Conservation (phyloP, 2,329 filamentous ascomycete genomes). For the Neofusicoccum kwambonambiense region DNA sequence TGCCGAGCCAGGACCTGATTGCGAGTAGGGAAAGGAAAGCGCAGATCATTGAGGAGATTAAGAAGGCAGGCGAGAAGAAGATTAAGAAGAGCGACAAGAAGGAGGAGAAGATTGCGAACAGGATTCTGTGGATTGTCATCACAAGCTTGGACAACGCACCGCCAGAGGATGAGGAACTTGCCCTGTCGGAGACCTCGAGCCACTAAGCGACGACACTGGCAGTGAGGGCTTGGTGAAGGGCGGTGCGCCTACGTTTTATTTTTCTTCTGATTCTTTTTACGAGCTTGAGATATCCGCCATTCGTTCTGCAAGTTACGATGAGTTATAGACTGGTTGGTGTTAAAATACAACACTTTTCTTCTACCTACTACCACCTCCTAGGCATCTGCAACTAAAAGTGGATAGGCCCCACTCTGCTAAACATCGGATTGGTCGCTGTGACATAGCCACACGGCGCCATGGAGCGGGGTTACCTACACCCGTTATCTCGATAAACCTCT, state of each 20-base stretch:
- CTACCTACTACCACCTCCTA: no score
- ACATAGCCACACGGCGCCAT: no score
- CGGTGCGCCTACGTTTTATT: not conserved
- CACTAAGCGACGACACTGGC: not conserved
- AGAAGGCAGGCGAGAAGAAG: slow-evolving; percentile 12
- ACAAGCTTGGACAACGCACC: not conserved
- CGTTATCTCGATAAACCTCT: no score
- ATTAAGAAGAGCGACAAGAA: slow-evolving; percentile 14
- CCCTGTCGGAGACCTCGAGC: not conserved
- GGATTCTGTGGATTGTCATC: slow-evolving; percentile 11
- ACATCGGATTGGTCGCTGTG: no score
- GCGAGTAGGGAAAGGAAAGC: not conserved
- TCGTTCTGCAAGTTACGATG: not conserved
- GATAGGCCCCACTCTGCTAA: no score
- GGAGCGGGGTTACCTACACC: no score
- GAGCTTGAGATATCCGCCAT: not conserved
- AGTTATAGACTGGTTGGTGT: no score
- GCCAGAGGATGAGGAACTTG: not conserved
- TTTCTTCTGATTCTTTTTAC: not conserved
- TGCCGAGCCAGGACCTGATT: slow-evolving; percentile 1
- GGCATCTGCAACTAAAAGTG: no score
- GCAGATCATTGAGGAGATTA: slow-evolving; percentile 10
- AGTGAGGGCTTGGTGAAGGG: no score
- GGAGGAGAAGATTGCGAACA: slow-evolving; percentile 12
- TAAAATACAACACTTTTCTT: no score